Percentiles rank a stretch among this genome's conserved stretches.
Evolutionary conservation across 1,139 yeast genomes (phyloP).

Genomic region (Waltiozyma sp.): DNA sequence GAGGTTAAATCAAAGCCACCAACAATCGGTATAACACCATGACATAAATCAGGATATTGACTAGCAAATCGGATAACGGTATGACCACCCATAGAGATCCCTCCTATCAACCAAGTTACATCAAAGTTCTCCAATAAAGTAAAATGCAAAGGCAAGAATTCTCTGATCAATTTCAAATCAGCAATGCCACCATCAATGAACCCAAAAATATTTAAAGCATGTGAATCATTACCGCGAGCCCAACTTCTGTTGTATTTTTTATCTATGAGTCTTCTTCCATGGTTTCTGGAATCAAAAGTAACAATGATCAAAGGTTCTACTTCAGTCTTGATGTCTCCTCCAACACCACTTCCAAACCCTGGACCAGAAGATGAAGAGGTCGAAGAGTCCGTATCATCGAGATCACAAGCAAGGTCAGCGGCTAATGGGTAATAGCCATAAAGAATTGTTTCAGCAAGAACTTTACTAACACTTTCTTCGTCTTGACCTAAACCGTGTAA

Average conservation of each 20-base stretch:
- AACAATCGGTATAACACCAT: constrained; percentile 34
- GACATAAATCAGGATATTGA: constrained; percentile 29
- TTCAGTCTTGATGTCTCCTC: not conserved
- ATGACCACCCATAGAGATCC: constrained; percentile 57
- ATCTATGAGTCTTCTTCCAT: constrained; percentile 39
- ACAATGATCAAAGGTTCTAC: constrained; percentile 30
- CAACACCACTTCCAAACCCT: no score
- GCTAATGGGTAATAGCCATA: constrained; percentile 3
- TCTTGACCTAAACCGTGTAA: constrained; percentile 7
- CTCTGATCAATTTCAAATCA: constrained; percentile 38
- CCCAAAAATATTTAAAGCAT: constrained; percentile 44
- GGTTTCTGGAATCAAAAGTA: constrained; percentile 51
- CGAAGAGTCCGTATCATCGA: not conserved
- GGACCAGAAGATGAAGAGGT: not conserved
- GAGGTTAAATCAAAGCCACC: constrained; percentile 37
- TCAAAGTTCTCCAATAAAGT: constrained; percentile 22
- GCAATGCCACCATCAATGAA: constrained; percentile 38
- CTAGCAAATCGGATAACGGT: constrained; percentile 37
- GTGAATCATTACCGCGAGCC: constrained; percentile 36
- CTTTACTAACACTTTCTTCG: not conserved
- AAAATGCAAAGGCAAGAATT: constrained; percentile 36
- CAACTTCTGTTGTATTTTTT: constrained; percentile 30
- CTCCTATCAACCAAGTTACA: constrained; percentile 32
- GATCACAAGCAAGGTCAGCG: not conserved
- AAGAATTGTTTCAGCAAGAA: constrained; percentile 4